Conservation (phyloP, 257 asterid species). For the Solanum ossicruentum region DNA sequence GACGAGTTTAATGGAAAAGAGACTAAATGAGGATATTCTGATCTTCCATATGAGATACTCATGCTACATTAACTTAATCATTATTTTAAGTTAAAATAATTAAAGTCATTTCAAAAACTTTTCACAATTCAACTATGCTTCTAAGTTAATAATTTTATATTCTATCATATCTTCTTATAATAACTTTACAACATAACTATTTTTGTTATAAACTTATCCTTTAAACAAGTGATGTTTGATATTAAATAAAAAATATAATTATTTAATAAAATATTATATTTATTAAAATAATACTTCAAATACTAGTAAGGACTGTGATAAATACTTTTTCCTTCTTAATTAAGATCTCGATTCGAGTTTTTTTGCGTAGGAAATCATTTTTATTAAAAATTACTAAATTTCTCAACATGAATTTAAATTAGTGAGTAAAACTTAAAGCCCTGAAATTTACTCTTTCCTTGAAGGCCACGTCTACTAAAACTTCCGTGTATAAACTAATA, state of each 20-base stretch:
- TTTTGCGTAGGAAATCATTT: too few species aligned
- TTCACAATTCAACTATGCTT: neutral
- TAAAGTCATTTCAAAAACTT: too few species aligned
- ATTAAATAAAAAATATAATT: neutral
- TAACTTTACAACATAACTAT: too few species aligned
- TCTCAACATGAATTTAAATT: too few species aligned
- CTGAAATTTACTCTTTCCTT: neutral
- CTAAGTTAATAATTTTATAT: too few species aligned
- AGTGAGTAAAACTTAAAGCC: neutral
- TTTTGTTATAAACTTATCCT: too few species aligned
- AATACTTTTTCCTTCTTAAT: too few species aligned
- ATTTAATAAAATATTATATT: neutral
- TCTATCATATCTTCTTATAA: neutral
- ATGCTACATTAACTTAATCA: neutral
- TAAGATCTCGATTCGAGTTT: too few species aligned
- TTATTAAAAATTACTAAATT: too few species aligned
- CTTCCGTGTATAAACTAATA: neutral
- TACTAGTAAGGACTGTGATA: too few species aligned
- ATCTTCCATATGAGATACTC: neutral
- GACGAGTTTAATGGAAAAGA: neutral
- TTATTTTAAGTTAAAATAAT: neutral
- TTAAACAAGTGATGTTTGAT: neutral
- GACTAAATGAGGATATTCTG: neutral
- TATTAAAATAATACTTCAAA: neutral
- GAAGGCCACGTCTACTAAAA: neutral